Base-by-base conservation (phyloP, 2,329 filamentous ascomycete species). In the Fusarium sororula region DNA sequence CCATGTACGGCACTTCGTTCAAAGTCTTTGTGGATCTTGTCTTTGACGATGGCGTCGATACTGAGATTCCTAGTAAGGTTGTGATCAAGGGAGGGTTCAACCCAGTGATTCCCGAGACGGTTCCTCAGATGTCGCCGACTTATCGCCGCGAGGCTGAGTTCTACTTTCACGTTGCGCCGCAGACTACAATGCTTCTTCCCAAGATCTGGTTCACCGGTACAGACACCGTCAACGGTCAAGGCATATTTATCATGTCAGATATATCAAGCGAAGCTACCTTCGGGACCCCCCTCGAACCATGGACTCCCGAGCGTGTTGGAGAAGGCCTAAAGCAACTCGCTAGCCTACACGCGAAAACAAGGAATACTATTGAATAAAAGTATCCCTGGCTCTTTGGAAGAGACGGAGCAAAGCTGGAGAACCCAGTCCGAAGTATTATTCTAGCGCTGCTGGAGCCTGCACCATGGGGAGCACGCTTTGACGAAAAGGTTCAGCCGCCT, bases 81-180 rank as follows among this genome's bases (percentile, higher is more conserved):
- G 35, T 64, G 1, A 13, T 66, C 0, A 65, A 66, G 14, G 63
- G 48, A 0, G 60, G 60, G 4, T 65, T 66, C 14, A 65, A 66
- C 3, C 41, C 41, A 1, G 48, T 35, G 32, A 66, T 66, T 18
- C 20, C 41, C 2, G 41, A 56, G 22, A 63, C 24, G 8, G 51
- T 56, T 15, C 48, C 60, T 18, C 47, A 65, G 17, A 66, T 66
- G 60, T 41, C 42, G 10, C 39, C 37, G 0, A 57, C 60, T 1
- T 66, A 66, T 11, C 63, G 63, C 15, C 60, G 48, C 0, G 63
- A 66, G 30, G 41, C 60, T 6, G 60, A 65, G 3, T 66, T 66
- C 1, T 65, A 66, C 17, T 47, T 11, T 8, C 35, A 65, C 0
- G 60, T 66, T 1, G 63, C 63, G 0, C 41, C 63, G 4, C 60